A percentile compares a stretch with the other conserved stretches of the same genome.
These are phyloP conservation scores for Venturiaceae sp. DNA, from an alignment of 2,329 filamentous ascomycete species.

Conservation along the genomic window DNA sequence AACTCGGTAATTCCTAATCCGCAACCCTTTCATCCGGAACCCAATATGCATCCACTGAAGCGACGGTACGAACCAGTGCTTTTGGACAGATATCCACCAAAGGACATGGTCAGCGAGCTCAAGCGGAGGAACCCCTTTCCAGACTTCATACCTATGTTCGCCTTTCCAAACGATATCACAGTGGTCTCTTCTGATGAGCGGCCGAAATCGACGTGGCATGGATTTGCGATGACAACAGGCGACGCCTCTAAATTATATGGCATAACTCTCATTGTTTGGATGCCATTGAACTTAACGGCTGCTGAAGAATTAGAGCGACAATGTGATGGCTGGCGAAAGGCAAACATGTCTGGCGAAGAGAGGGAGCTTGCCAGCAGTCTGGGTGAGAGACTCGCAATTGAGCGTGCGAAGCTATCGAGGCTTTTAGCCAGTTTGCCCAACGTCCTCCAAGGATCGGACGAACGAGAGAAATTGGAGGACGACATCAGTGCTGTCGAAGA, in stretches of 20 bases:
- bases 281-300: conserved; percentile 69
- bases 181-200: conserved; percentile 93
- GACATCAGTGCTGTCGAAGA: conserved; percentile 94
- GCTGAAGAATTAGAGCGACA: conserved; percentile 72
- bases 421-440: conserved; percentile 75
- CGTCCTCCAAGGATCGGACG: conserved; percentile 68
- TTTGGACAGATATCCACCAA: conserved; percentile 85
- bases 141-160: conserved; percentile 98
- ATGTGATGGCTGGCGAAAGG: conserved; percentile 40
- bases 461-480: conserved; percentile 78
- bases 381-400: conserved; percentile 74
- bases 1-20: conserved; percentile 95
- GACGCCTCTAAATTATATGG: conserved; percentile 90
- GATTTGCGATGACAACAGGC: conserved; percentile 93
- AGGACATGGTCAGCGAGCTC: conserved; percentile 69
- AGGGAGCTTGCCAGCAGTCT: conserved; percentile 85
- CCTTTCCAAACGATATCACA: conserved; percentile 95
- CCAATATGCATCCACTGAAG: conserved; percentile 92
- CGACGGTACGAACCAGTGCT: conserved; percentile 93
- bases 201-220: conserved; percentile 95
- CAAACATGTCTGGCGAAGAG: conserved; percentile 82
- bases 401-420: conserved; percentile 83
- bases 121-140: conserved; percentile 78
- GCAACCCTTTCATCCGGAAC: conserved; percentile 79
- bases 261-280: conserved; percentile 87